Evolutionary conservation across 371 early-diverging fungal genomes (phyloP), one percentile per base, ranked within the genome.

Genomic region (Mortierella sp.): DNA sequence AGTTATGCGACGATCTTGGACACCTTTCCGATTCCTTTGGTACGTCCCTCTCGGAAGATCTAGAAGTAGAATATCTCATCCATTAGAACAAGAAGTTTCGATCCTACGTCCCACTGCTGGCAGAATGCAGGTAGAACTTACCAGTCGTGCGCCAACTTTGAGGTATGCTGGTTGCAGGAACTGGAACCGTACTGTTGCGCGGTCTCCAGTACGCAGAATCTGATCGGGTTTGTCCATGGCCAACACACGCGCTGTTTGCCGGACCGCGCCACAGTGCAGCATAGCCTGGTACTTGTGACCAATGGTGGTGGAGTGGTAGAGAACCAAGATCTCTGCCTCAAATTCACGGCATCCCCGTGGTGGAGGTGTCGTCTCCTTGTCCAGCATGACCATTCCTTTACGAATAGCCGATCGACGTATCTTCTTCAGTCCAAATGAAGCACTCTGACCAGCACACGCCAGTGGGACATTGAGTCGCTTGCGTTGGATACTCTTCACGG

Each of bases 221-320:
- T 72, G 74, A 22, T 74, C 74, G 16, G 76, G 79, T 28, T 88
- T 83, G 54, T 93, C 90, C 80, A 91, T 85, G 3, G 86, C 85
- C n/a, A 89, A 71, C 24, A 96, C 95, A 46, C 90, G 84, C 0
- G 94, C 97, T 0, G 97, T 94, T 78, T 96, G 96, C 9, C 96
- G 83, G 0, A 96, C 94, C 17, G 92, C 86, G 0, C 96, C 95
- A 60, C 94, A 95, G 69, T 96, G 96, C 40, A 96, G 79, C 95
- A 96, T 96, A 3, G 97, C 95, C 78, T 96, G 97, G 78, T 96
- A 96, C 59, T 90, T 90, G 49, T 85, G 81, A 34, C 88, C 87
- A 50, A 96, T 96, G 3, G 96, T 96, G 0, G 97, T 95, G 22
- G 92, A 91, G 74, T 96, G 96, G 76, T 94, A 95, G 37, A 96